phyloP scores from a whole-genome alignment of 2,329 filamentous ascomycete genomes.

The Aspergillus thermomutatus region DNA sequence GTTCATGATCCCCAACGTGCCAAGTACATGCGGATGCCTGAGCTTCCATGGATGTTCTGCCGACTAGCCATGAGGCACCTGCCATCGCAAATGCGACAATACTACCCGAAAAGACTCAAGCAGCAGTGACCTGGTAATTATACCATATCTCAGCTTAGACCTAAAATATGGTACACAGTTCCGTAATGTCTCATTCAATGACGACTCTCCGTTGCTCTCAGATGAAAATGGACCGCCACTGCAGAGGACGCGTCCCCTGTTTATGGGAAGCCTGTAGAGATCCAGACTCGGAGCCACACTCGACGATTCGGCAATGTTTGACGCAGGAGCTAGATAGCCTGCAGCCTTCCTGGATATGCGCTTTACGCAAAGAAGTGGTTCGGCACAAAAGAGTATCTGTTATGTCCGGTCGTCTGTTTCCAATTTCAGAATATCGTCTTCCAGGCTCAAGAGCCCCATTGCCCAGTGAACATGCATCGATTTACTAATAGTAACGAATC shows the following conservation, averaged over 20 bases:
- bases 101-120: background rate
- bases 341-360: background rate
- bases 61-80: background rate
- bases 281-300: background rate
- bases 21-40: too few relatives aligned
- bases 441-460: conserved; percentile 72
- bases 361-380: background rate
- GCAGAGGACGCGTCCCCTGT: background rate
- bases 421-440: conserved; percentile 67
- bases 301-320: background rate
- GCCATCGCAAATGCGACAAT: background rate
- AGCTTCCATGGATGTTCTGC: too few relatives aligned
- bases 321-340: background rate
- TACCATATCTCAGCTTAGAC: background rate
- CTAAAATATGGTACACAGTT: background rate
- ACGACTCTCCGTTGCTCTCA: background rate
- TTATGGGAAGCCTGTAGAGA: background rate
- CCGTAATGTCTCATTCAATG: background rate
- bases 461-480: conserved; percentile 69
- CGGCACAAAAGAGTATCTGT: background rate
- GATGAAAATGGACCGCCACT: background rate
- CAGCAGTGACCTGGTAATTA: background rate
- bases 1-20: too few relatives aligned
- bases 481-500: conserved; percentile 59
- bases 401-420: conserved; percentile 45